Evolutionary conservation across 2,329 filamentous ascomycete species (phyloP).

Genomic region (Trichophyton equinum): DNA sequence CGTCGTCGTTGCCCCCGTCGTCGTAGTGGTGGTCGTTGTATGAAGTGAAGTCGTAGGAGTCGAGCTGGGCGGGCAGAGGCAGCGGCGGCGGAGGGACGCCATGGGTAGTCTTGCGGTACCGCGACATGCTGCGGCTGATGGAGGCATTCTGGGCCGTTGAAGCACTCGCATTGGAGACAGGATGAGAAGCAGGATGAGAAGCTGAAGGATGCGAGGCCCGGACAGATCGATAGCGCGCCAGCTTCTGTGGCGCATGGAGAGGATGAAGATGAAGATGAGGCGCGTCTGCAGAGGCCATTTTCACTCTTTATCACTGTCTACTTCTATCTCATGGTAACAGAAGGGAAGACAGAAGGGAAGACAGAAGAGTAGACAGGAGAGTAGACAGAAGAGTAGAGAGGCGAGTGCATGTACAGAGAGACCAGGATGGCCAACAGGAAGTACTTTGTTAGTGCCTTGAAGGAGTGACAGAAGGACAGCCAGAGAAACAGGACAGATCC

Average conservation of each 20-base stretch:
- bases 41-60: not conserved
- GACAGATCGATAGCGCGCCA: slow-evolving; percentile 48
- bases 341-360: too few relatives aligned
- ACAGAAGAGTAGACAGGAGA: too few relatives aligned
- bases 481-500: not conserved
- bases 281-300: slow-evolving; percentile 1
- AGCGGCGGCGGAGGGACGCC: slow-evolving; percentile 9
- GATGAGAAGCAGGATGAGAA: not conserved
- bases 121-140: slow-evolving; percentile 26
- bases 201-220: slow-evolving; percentile 11
- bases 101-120: slow-evolving; percentile 22
- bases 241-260: slow-evolving; percentile 28
- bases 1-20: too few relatives aligned
- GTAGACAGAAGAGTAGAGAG: too few relatives aligned
- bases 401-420: not conserved
- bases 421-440: not conserved
- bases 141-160: slow-evolving; percentile 15
- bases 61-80: not conserved
- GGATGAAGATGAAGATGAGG: not conserved
- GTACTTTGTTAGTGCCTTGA: not conserved
- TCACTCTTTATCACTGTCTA: not conserved
- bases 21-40: not conserved
- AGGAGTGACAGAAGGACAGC: not conserved
- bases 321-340: not conserved
- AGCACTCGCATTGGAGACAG: not conserved